Conservation (phyloP, 768 basidiomycete genomes). For the Amanita fuliginea region DNA sequence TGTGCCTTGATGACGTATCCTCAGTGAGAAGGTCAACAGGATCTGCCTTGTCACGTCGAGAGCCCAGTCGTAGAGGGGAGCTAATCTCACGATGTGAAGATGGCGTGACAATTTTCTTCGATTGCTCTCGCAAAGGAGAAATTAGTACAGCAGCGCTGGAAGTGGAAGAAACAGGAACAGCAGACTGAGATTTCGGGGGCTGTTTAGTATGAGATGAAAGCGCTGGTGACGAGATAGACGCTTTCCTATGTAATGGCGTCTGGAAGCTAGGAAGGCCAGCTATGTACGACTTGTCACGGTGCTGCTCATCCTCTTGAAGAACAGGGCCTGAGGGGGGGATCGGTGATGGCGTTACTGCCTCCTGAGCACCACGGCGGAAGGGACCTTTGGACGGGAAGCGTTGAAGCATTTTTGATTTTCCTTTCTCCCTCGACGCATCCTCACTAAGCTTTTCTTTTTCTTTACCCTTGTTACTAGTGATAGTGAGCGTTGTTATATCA, state of each 20-base stretch:
- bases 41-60: constrained; percentile 9
- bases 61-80: constrained; percentile 6
- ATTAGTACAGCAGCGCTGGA: constrained; percentile 31
- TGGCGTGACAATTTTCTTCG: constrained; percentile 29
- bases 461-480: constrained; percentile 27
- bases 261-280: constrained; percentile 50
- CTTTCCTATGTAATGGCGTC: constrained; percentile 56
- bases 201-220: constrained; percentile 46
- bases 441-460: constrained; percentile 29
- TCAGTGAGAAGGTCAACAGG: not conserved
- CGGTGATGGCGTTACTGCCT: constrained; percentile 26
- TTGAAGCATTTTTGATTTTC: constrained; percentile 33
- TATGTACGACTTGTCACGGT: constrained; percentile 28
- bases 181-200: constrained; percentile 40
- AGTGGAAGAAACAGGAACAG: constrained; percentile 35
- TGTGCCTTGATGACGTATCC: constrained; percentile 12
- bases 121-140: constrained; percentile 36
- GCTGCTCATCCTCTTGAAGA: constrained; percentile 10
- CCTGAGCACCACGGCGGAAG: constrained; percentile 33
- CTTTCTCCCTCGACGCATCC: constrained; percentile 25
- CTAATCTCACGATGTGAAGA: constrained; percentile 13
- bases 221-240: constrained; percentile 67
- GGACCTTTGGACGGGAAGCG: constrained; percentile 39
- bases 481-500: constrained; percentile 32
- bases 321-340: constrained; percentile 24